Percentiles rank a stretch among this genome's conserved stretches.
phyloP scores from a whole-genome alignment of 805 yeast species.

The Saccharomycopsis olivae region DNA sequence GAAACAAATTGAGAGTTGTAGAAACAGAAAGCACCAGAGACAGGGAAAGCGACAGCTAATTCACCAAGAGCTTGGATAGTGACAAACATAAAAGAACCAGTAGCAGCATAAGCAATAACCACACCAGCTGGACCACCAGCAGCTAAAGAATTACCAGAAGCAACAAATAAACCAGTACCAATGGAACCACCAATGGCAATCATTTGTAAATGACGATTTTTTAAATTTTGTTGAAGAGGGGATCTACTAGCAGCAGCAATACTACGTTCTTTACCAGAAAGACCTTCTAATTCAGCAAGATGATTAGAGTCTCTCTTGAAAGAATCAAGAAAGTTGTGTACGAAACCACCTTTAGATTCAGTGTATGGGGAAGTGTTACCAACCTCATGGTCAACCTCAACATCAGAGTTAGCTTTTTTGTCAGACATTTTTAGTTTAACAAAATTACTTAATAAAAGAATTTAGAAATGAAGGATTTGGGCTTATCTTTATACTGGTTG shows the following conservation, averaged over 20 bases:
- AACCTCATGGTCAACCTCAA: constrained; percentile 17
- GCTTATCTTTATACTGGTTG: too few species aligned
- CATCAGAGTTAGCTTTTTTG: constrained; percentile 17
- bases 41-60: constrained; percentile 41
- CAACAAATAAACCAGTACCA: constrained; percentile 63
- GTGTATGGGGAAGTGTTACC: constrained; percentile 13
- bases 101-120: constrained; percentile 42
- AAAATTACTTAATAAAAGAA: too few species aligned
- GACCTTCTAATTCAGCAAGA: constrained; percentile 13
- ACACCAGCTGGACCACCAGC: constrained; percentile 59
- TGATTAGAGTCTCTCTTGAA: constrained; percentile 29
- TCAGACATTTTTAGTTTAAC: constrained; percentile 17
- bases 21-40: constrained; percentile 42
- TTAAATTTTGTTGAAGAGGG: constrained; percentile 46
- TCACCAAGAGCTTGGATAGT: constrained; percentile 52
- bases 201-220: constrained; percentile 51
- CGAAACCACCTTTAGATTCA: neutral
- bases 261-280: constrained; percentile 31
- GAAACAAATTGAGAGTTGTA: constrained; percentile 42
- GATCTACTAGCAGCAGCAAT: constrained; percentile 32
- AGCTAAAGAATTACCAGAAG: constrained; percentile 47
- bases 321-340: constrained; percentile 30
- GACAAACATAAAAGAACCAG: constrained; percentile 45
- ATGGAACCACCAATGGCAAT: constrained; percentile 64
- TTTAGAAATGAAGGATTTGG: too few species aligned